Percentiles rank a stretch among this genome's conserved stretches.
phyloP scores from a whole-genome alignment of 306 rosid genomes.

The Trifolium pratense region DNA sequence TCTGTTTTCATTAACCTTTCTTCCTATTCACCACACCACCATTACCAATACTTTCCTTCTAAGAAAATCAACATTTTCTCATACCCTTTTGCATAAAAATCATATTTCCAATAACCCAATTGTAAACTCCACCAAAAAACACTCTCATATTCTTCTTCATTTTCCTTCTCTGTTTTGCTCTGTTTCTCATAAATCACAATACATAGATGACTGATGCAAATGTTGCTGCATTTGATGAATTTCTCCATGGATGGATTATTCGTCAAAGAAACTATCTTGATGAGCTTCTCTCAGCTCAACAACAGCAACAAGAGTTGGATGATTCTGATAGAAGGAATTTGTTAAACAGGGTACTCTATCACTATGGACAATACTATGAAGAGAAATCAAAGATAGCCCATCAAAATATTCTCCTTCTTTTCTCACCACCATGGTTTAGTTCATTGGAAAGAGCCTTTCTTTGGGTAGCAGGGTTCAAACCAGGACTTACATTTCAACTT shows the following conservation, averaged over 20 bases:
- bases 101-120: no score
- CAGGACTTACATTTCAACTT: slow-evolving; percentile 54
- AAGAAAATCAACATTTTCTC: slow-evolving; percentile 37
- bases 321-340: slow-evolving; percentile 49
- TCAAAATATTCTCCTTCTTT: slow-evolving; percentile 53
- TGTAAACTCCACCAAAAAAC: background rate
- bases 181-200: background rate
- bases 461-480: slow-evolving; percentile 83
- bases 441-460: slow-evolving; percentile 57
- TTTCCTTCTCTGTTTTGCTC: background rate
- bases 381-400: slow-evolving; percentile 65
- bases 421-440: slow-evolving; percentile 75
- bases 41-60: slow-evolving; percentile 44
- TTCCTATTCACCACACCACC: slow-evolving; percentile 33
- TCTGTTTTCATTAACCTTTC: slow-evolving; percentile 41
- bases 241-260: slow-evolving; percentile 66
- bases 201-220: slow-evolving; percentile 47
- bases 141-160: slow-evolving; percentile 2
- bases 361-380: slow-evolving; percentile 74
- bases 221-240: slow-evolving; percentile 53
- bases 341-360: slow-evolving; percentile 54
- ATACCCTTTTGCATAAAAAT: slow-evolving; percentile 16
- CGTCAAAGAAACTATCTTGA: slow-evolving; percentile 64
- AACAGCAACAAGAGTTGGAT: slow-evolving; percentile 9
- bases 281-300: slow-evolving; percentile 56